Evolutionary conservation across 176 grass and related monocot species (phyloP), one percentile per base, ranked within the genome.

Genomic region (Aegilops speltoides): DNA sequence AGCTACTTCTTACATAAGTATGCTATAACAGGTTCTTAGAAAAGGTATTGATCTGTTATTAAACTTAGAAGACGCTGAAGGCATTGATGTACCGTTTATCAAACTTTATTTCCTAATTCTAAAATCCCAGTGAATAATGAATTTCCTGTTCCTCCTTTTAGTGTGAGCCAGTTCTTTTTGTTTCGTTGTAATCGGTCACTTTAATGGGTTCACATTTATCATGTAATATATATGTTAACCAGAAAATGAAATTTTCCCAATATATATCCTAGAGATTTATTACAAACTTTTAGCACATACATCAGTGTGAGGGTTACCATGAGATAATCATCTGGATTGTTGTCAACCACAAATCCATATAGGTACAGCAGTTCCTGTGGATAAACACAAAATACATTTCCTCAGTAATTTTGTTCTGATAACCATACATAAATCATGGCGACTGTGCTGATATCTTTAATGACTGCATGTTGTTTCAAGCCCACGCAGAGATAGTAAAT

Each of bases 271-370:
- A 43, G 24, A 45, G 68, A 86, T 22, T 67, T 41, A 79, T 84
- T 64, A 78, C 29, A 46, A 86, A 50, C 71, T 75, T 50, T 26
- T 33, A 76, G 67, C 23, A 59, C 63, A 88, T 60, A 89, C 15
- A 91, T 76, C 32, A 19, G 24, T 81, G 33, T 13, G 52, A 89
- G 56, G 72, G 64, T 84, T 92, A 97, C 94, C 92, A 97, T 97
- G 65, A 98, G 93, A 94, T 86, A 98, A 88, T 98, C 93, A 86
- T 98, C 93, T 81, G 90, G 88, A 80, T 98, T 98, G 45, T 94
- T 92, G 69, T 95, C 96, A 81, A 94, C 46, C 43, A 98, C 91
- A 86, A 95, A 98, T 89, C 96, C 96, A 73, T 98, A 98, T 31
- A 95, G 93, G 85, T 98, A 98, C 20, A 98, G 79, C 26, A 95